phyloP scores from a whole-genome alignment of 345 rosid species.

The Eucalyptus tenuipes region DNA sequence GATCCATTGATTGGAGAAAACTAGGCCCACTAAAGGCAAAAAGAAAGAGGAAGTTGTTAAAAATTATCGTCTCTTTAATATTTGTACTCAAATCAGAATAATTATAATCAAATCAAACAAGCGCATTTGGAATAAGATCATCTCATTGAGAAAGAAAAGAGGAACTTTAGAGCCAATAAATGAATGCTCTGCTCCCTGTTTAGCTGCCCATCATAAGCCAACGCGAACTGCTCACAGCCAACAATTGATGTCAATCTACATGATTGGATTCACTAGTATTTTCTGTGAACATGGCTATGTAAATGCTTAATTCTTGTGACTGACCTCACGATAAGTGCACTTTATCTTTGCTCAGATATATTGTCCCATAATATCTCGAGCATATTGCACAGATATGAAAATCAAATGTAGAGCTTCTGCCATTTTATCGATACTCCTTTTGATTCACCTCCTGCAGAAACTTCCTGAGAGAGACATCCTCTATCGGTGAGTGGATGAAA shows the following conservation, averaged over 20 bases:
- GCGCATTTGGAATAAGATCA: neutral
- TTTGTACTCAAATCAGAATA: no score
- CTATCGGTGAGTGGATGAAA: constrained; percentile 12
- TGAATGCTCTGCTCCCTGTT: neutral
- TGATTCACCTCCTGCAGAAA: constrained; percentile 63
- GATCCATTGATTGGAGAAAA: no score
- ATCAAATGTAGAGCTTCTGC: constrained; percentile 62
- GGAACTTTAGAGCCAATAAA: neutral
- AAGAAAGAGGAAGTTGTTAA: no score
- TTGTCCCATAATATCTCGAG: neutral
- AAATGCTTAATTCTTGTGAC: neutral
- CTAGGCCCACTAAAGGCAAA: no score
- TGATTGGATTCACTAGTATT: neutral
- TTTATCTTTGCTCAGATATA: neutral
- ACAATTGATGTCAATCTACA: neutral
- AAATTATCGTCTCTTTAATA: no score
- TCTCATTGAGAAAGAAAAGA: neutral
- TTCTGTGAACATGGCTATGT: neutral
- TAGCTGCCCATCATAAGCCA: neutral
- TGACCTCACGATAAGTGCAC: neutral
- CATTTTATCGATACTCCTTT: constrained; percentile 59
- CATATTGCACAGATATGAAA: constrained; percentile 35
- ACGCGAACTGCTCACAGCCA: neutral
- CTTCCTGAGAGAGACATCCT: constrained; percentile 17
- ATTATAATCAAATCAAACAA: no score